A percentile compares a stretch with the other conserved stretches of the same genome.
Conservation (phyloP, 2,329 filamentous ascomycete species). For the Cladosporium halotolerans region DNA sequence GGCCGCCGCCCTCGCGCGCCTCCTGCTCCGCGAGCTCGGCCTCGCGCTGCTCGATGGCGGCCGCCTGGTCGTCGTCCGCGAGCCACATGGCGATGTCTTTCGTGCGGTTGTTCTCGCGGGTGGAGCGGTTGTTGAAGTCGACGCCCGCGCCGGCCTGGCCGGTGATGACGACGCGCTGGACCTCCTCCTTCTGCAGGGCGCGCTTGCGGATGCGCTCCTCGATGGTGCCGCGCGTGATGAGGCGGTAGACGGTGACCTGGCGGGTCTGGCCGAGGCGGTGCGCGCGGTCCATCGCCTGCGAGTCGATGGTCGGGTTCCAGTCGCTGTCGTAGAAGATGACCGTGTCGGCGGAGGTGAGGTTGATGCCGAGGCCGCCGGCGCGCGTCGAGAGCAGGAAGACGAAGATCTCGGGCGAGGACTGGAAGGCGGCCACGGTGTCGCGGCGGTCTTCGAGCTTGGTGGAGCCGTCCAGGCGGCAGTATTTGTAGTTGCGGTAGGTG, state of each 20-base stretch:
- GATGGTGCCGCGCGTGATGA: constrained; percentile 94
- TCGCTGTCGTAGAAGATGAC: constrained; percentile 99
- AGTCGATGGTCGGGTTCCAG: constrained; percentile 99
- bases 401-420: constrained; percentile 89
- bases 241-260: constrained; percentile 94
- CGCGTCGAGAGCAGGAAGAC: constrained; percentile 94
- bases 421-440: constrained; percentile 95
- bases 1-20: constrained; percentile 34
- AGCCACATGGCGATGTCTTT: constrained; percentile 99
- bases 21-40: constrained; percentile 71
- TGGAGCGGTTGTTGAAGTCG: constrained; percentile 84
- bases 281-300: constrained; percentile 96
- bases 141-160: constrained; percentile 62
- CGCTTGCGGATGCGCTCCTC: constrained; percentile 97
- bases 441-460: constrained; percentile 95
- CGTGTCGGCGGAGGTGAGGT: constrained; percentile 90
- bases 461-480: constrained; percentile 90
- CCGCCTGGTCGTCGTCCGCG: constrained; percentile 92
- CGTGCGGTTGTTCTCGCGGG: constrained; percentile 87
- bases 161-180: constrained; percentile 92
- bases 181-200: constrained; percentile 95
- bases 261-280: constrained; percentile 94
- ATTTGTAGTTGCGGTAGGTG: constrained; percentile 98
- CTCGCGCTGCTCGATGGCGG: constrained; percentile 87
- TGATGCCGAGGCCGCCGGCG: constrained; percentile 96